Percentiles rank a stretch among this genome's conserved stretches.
These are phyloP conservation scores for Xylaria sp. DNA, from an alignment of 2,329 filamentous ascomycete species.

Conservation along the genomic window DNA sequence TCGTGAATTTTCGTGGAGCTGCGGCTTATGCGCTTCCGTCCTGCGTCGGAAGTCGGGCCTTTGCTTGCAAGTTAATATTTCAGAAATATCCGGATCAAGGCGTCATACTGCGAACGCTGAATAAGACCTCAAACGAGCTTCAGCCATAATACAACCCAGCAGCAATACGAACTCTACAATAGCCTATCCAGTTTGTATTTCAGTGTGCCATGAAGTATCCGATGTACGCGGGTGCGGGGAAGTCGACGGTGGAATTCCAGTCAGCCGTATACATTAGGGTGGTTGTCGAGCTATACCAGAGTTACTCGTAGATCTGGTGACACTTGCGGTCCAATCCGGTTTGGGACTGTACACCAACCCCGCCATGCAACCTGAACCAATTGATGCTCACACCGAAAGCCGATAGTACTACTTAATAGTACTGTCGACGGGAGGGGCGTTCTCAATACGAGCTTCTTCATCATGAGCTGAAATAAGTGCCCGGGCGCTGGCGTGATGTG, in stretches of 20 bases:
- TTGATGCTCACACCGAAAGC: neutral
- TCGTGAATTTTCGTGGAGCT: no score
- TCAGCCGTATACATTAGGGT: neutral
- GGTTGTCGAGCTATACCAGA: neutral
- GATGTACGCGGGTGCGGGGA: neutral
- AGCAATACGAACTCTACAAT: neutral
- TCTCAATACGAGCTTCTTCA: neutral
- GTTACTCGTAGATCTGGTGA: neutral
- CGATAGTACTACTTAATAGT: neutral
- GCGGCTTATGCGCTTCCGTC: no score
- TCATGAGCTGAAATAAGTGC: neutral
- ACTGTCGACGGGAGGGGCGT: neutral
- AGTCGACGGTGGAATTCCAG: neutral
- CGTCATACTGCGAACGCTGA: neutral
- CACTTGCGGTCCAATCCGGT: neutral
- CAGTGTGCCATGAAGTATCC: neutral
- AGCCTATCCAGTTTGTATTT: neutral
- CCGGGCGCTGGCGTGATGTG: neutral
- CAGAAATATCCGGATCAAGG: neutral
- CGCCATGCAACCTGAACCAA: neutral
- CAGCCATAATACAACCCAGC: neutral
- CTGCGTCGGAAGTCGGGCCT: no score
- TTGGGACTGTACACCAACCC: neutral
- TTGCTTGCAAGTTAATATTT: no score
- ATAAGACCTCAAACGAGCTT: neutral